phyloP scores from a whole-genome alignment of 306 rosid genomes.

The Oemleria cerasiformis region DNA sequence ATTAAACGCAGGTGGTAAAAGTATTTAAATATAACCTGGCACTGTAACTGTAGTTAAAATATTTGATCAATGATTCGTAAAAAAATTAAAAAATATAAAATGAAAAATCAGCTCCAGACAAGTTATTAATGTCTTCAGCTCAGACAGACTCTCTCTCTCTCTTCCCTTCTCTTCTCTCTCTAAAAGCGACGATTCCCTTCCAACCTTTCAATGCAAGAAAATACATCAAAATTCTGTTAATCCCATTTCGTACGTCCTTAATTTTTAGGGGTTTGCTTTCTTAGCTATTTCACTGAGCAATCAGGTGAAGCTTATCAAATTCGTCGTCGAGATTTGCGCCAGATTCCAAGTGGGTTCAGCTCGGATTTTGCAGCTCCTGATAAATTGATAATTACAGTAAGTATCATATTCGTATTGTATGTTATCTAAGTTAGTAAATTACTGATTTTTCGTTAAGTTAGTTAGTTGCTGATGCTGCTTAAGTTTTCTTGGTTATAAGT shows the following conservation, averaged over 20 bases:
- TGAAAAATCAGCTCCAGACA: constrained; percentile 11
- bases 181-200: constrained; percentile 59
- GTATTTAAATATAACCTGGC: background rate
- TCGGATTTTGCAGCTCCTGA: constrained; percentile 47
- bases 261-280: constrained; percentile 34
- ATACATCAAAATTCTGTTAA: constrained; percentile 41
- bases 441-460: constrained; percentile 36
- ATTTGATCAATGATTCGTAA: background rate
- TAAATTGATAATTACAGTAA: constrained; percentile 35
- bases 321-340: constrained; percentile 54
- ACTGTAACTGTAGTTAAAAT: background rate
- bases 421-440: constrained; percentile 29
- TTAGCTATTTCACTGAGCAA: constrained; percentile 13
- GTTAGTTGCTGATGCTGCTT: constrained; percentile 20
- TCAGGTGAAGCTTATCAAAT: constrained; percentile 26
- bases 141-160: constrained; percentile 12
- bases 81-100: background rate
- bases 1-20: background rate
- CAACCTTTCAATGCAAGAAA: constrained; percentile 39
- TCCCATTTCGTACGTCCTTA: constrained; percentile 40
- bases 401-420: constrained; percentile 30
- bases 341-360: constrained; percentile 37
- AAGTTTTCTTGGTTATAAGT: constrained; percentile 28
- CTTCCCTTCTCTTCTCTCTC: constrained; percentile 35
- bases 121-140: constrained; percentile 17